Conservation (phyloP, 345 rosid genomes). For the Erysimum cheiranthoides region DNA sequence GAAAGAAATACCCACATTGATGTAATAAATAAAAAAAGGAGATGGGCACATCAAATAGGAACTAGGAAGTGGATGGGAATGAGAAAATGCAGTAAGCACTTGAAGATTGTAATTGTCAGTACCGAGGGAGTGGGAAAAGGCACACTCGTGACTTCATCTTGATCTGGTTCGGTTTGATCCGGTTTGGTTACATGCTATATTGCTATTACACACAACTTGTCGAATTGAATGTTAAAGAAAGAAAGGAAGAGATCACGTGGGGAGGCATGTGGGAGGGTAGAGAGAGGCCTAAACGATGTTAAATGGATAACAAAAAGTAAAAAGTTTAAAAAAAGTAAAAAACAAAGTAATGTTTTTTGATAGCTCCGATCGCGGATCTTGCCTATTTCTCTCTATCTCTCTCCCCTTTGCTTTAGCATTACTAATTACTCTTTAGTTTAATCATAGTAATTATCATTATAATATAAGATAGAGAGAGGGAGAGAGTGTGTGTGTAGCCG, state of each 20-base stretch:
- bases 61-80: slow-evolving; percentile 38
- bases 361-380: slow-evolving; percentile 80
- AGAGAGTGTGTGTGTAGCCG: neutral
- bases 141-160: slow-evolving; percentile 36
- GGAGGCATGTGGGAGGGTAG: slow-evolving; percentile 45
- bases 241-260: slow-evolving; percentile 44
- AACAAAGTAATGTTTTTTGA: slow-evolving; percentile 47
- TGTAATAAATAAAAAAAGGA: neutral
- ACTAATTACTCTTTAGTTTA: slow-evolving; percentile 39
- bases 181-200: neutral
- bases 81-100: slow-evolving; percentile 34
- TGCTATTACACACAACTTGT: slow-evolving; percentile 27
- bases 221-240: slow-evolving; percentile 15
- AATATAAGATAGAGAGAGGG: neutral
- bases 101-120: slow-evolving; percentile 42
- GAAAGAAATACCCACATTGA: neutral
- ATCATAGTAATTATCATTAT: neutral
- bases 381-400: slow-evolving; percentile 45
- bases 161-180: slow-evolving; percentile 19
- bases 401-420: slow-evolving; percentile 26
- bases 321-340: neutral
- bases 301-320: slow-evolving; percentile 41
- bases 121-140: slow-evolving; percentile 38
- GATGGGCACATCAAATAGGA: slow-evolving; percentile 28
- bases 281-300: slow-evolving; percentile 47